phyloP scores from a whole-genome alignment of 139 green algal genomes.

The Coccomyxa sp. region DNA sequence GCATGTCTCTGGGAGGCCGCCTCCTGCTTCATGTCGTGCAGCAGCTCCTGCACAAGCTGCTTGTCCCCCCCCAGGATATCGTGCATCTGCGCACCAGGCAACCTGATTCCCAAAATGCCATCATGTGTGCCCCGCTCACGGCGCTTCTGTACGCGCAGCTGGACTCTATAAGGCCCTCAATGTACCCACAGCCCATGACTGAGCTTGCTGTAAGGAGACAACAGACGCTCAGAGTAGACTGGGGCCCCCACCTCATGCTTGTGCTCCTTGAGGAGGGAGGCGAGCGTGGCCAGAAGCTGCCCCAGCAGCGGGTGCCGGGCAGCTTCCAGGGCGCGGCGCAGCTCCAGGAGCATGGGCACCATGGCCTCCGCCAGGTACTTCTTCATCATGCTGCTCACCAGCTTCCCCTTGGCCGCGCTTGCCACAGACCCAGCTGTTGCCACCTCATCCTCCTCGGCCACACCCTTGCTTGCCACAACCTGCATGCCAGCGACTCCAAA shows the following conservation, averaged over 20 bases:
- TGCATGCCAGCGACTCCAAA: neutral
- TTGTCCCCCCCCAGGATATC: slow-evolving; percentile 79
- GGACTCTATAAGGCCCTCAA: neutral
- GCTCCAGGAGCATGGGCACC: slow-evolving; percentile 77
- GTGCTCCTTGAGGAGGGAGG: slow-evolving; percentile 73
- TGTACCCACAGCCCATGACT: neutral
- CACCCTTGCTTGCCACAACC: neutral
- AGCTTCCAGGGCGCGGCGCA: slow-evolving; percentile 59
- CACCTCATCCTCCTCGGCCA: slow-evolving; percentile 32
- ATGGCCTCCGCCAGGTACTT: slow-evolving; percentile 83
- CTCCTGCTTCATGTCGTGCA: slow-evolving; percentile 82
- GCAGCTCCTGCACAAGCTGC: slow-evolving; percentile 76
- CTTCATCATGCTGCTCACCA: slow-evolving; percentile 78
- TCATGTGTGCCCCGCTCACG: neutral
- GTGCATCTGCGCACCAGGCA: slow-evolving; percentile 43
- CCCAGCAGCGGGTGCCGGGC: slow-evolving; percentile 61
- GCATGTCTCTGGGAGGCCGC: no score
- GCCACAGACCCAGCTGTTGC: slow-evolving; percentile 10
- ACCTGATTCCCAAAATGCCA: no score
- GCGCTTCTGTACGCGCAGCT: neutral
- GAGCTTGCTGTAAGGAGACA: no score
- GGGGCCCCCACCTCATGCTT: slow-evolving; percentile 51
- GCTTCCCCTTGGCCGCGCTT: slow-evolving; percentile 44
- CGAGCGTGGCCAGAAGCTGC: slow-evolving; percentile 59
- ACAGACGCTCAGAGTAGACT: no score